Percentiles rank a stretch among this genome's conserved stretches.
Conservation (phyloP, 169 alveolate genomes). For the Eimeria sp. region DNA sequence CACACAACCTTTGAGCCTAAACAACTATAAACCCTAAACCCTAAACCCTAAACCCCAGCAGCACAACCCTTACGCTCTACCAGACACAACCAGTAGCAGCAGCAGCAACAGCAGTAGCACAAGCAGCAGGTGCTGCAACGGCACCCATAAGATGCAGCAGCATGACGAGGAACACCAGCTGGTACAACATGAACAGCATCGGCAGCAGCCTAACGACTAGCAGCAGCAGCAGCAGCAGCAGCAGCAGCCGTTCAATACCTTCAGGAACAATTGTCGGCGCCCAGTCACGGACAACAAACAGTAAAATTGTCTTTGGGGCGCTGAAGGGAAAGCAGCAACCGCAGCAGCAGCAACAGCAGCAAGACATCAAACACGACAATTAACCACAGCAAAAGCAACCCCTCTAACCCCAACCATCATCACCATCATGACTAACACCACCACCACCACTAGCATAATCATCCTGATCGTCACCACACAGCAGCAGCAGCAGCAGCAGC, state of each 20-base stretch:
- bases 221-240: neutral
- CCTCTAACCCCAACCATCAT: too few species aligned
- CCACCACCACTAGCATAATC: too few species aligned
- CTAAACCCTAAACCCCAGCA: neutral
- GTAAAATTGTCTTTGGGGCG: constrained; percentile 62
- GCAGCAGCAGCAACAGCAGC: constrained; percentile 1
- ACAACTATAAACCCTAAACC: neutral
- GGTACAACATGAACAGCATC: neutral
- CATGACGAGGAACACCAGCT: neutral
- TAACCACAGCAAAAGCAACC: too few species aligned
- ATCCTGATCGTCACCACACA: too few species aligned
- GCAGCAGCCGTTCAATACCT: constrained; percentile 45
- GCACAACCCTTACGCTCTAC: neutral
- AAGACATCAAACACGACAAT: too few species aligned
- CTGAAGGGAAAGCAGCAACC: neutral
- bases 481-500: too few species aligned
- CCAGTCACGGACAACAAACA: constrained; percentile 81
- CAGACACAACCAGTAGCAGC: neutral
- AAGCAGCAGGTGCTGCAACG: neutral
- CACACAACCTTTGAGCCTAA: neutral
- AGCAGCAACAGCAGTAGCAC: neutral
- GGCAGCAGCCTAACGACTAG: neutral
- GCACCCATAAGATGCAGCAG: neutral
- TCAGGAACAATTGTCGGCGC: constrained; percentile 55
- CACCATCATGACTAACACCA: too few species aligned